These are phyloP conservation scores for Coniochaeta sp. DNA, from an alignment of 2,329 filamentous ascomycete species.

Conservation along the genomic window DNA sequence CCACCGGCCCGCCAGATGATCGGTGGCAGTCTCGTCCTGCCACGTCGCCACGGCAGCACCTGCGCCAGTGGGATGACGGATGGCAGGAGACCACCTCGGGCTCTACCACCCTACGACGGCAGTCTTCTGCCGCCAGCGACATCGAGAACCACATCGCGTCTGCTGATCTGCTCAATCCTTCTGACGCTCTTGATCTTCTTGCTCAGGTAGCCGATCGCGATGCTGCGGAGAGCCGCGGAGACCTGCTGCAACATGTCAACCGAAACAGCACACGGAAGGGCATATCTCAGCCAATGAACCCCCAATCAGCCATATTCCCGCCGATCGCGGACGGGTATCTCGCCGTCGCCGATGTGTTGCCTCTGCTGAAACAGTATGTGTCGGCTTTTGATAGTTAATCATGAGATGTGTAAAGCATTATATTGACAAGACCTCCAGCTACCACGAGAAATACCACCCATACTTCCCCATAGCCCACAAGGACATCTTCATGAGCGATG, in stretches of 20 bases:
- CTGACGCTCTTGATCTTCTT: slow-evolving; percentile 30
- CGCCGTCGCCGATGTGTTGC: slow-evolving; percentile 14
- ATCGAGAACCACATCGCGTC: slow-evolving; percentile 31
- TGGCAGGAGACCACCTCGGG: slow-evolving; percentile 7
- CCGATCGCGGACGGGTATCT: slow-evolving; percentile 22
- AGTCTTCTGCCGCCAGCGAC: slow-evolving; percentile 4
- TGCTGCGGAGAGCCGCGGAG: neutral
- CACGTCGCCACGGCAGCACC: neutral
- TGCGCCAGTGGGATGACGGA: slow-evolving; percentile 1
- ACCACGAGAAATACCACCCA: slow-evolving; percentile 58
- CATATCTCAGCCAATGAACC: neutral
- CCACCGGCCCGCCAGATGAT: neutral
- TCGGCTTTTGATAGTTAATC: neutral
- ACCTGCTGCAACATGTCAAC: slow-evolving; percentile 9
- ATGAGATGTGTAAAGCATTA: neutral
- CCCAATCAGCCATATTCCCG: slow-evolving; percentile 15
- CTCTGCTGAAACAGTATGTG: slow-evolving; percentile 17
- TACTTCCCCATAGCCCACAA: slow-evolving; percentile 61
- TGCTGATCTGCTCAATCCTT: slow-evolving; percentile 30
- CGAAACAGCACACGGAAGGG: neutral
- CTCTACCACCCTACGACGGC: slow-evolving; percentile 8
- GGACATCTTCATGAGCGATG: slow-evolving; percentile 41
- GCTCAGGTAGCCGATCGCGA: slow-evolving; percentile 23
- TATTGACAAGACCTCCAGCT: slow-evolving; percentile 18
- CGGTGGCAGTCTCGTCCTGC: neutral